Evolutionary conservation across 208 protist species (phyloP), one percentile per base, ranked within the genome.

Genomic region (Acanthamoeba royreba): DNA sequence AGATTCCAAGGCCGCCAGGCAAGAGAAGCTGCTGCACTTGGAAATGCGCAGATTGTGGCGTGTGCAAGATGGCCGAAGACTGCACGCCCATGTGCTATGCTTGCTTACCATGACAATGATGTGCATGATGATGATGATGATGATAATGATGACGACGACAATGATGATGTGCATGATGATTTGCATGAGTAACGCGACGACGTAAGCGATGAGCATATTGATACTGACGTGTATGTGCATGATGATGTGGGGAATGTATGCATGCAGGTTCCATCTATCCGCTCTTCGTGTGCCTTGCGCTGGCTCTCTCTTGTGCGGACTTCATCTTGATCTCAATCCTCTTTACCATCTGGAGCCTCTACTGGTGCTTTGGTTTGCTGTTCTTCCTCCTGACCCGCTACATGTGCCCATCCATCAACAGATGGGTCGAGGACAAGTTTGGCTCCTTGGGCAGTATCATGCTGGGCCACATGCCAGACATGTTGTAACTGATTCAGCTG

Each of bases 51-150:
- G 43, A 53, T 0, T 85, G 74, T 45, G 74, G 74, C 74, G 74
- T 85, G 74, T 85, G 74, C 74, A 85, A 85, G 74, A 85, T 85
- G 74, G 74, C 74, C 74, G 45, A 85, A 8, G 74, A 85, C 43
- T 40, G n/a, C 47, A 19, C 43, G 31, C 25, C 38, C 38, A 25
- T 42, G 61, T 85, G 74, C n/a, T 1, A 45, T 5, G 3, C 2
- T 42, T 45, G 0, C 31, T 4, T 28, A 35, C 33, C 13, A 28
- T 66, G 7, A 33, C 31, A 15, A 15, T 17, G 2, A n/a, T n/a
- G n/a, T n/a, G n/a, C n/a, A n/a, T n/a, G n/a, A n/a, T n/a, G n/a
- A n/a, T n/a, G n/a, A n/a, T n/a, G n/a, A n/a, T n/a, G n/a, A n/a
- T n/a, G n/a, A n/a, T n/a, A n/a, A n/a, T n/a, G n/a, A n/a, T n/a